Base-by-base conservation (phyloP, 257 asterid species). In the Primulina huaijiensis region DNA sequence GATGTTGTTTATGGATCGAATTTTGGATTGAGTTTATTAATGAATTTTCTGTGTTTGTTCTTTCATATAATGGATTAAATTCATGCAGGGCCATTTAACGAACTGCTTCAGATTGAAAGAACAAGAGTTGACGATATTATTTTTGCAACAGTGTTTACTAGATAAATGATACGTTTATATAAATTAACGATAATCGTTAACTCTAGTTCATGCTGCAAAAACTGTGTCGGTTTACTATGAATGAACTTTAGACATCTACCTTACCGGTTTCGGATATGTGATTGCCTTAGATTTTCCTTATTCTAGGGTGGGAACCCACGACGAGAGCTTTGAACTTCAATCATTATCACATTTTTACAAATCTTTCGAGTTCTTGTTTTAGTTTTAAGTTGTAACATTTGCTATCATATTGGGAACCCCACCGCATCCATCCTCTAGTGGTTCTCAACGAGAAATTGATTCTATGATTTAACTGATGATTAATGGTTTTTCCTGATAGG, bases 401-500 rank as follows among this genome's bases (percentile, higher is more conserved):
- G 21, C 25, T 69, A n/a, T 57, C 19, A 67, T 37, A 38, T 17
- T 5, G 23, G 20, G 60, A 53, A 27, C 73, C 50, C 40, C 12
- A 46, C 7, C 34, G n/a, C 40, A 12, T 60, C 40, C 17, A 50
- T 50, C 73, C 6, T 77, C 58, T 63, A 57, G 40, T 60, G 57
- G 46, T 60, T 34, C n/a, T 2, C 19, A 11, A 25, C 6, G 66
- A 52, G n/a, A 27, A 38, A 38, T 38, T 38, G 14, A 38, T 38
- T 38, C 2, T 38, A 9, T 63, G 74, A 62, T 56, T 75, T 31
- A 60, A 65, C 75, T 69, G 56, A 72, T 71, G 59, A 10, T 29
- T 35, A 31, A 9, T 68, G 56, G 38, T 67, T 74, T 27, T 75
- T 38, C 35, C 11, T 60, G 16, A 31, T 46, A 84, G 88, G 88